phyloP scores from a whole-genome alignment of 2,329 filamentous ascomycete genomes.

The Fusarium annulatum region DNA sequence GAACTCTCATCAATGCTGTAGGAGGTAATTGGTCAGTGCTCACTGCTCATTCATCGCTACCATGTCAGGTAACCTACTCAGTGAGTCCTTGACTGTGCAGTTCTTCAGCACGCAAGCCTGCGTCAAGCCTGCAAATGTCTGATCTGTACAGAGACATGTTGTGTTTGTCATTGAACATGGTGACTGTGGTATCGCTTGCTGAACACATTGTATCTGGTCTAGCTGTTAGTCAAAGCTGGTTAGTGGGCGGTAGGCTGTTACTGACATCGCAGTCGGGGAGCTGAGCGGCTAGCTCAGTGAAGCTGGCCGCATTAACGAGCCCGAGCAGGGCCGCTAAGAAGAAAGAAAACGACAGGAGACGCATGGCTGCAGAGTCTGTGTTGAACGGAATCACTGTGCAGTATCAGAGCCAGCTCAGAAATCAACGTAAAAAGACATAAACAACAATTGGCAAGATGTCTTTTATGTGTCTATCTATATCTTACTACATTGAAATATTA shows the following conservation, averaged over 20 bases:
- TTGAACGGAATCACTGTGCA: neutral
- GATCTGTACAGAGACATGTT: conserved; percentile 33
- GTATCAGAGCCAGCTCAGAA: neutral
- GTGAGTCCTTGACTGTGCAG: conserved; percentile 29
- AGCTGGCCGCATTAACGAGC: conserved; percentile 22
- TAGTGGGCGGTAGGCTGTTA: neutral
- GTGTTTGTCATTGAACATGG: conserved; percentile 27
- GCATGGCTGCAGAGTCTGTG: conserved; percentile 11
- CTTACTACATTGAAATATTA: neutral
- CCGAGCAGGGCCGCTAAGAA: neutral
- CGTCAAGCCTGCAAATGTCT: conserved; percentile 20
- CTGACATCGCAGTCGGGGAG: conserved; percentile 27
- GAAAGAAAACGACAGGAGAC: conserved; percentile 17
- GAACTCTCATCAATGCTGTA: conserved; percentile 19
- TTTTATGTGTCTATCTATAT: neutral
- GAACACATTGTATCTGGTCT: conserved; percentile 26
- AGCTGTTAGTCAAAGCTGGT: neutral
- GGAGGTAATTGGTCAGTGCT: neutral
- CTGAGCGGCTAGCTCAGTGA: conserved; percentile 24
- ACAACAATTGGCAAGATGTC: neutral
- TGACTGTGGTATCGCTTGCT: conserved; percentile 18
- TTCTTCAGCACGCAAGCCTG: conserved; percentile 24
- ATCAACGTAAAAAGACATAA: neutral
- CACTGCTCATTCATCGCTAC: fast-evolving
- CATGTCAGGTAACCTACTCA: conserved; percentile 12